These are phyloP conservation scores for Penicillium verrucosum DNA, from an alignment of 2,329 filamentous ascomycete genomes.

Conservation along the genomic window DNA sequence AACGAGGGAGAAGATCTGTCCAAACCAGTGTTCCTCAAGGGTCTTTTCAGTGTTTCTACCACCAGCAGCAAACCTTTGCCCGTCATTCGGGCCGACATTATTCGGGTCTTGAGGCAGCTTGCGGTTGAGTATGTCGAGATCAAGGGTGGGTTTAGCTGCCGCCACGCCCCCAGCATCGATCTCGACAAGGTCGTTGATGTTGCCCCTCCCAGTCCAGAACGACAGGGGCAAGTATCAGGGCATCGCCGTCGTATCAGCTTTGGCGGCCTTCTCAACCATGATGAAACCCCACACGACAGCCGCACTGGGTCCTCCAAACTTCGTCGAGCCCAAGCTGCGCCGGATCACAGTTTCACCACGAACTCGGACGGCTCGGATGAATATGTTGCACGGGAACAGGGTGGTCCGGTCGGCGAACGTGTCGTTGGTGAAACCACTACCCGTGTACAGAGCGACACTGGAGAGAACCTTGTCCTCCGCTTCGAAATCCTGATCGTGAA, in stretches of 20 bases:
- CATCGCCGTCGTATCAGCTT: conserved; percentile 82
- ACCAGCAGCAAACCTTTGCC: conserved; percentile 87
- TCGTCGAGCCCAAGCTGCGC: conserved; percentile 46
- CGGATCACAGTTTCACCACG: conserved; percentile 70
- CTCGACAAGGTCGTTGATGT: conserved; percentile 68
- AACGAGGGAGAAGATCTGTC: conserved; percentile 66
- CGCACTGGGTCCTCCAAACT: conserved; percentile 46
- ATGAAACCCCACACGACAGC: conserved; percentile 64
- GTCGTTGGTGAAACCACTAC: conserved; percentile 85
- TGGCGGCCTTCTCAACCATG: conserved; percentile 64
- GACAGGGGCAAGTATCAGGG: conserved; percentile 43
- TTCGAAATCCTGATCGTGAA: conserved; percentile 99
- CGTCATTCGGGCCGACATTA: conserved; percentile 84
- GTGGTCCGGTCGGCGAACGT: conserved; percentile 50
- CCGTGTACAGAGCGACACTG: conserved; percentile 85
- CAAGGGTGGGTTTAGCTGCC: conserved; percentile 87
- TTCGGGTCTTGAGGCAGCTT: conserved; percentile 80
- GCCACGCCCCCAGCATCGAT: conserved; percentile 85
- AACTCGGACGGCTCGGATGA: conserved; percentile 85
- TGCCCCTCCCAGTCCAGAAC: conserved; percentile 56
- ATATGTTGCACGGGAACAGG: conserved; percentile 53
- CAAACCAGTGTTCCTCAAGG: conserved; percentile 93
- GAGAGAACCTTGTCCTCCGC: conserved; percentile 75
- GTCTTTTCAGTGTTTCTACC: conserved; percentile 93
- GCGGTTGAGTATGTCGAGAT: conserved; percentile 92